These are phyloP conservation scores for Myxozyma vanderwaltii DNA, from an alignment of 805 yeast species.

Conservation along the genomic window DNA sequence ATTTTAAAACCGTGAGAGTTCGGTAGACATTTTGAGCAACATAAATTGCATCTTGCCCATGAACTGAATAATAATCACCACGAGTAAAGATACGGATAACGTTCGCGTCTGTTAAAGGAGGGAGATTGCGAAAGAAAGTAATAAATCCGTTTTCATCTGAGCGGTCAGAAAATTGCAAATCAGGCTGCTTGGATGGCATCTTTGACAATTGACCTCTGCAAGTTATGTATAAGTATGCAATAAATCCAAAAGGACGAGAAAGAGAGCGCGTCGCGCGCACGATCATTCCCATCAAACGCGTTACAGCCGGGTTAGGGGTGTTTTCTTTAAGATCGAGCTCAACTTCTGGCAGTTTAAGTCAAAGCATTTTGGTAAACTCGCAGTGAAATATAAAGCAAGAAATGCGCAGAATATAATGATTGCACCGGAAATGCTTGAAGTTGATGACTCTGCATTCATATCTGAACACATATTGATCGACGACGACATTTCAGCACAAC, in stretches of 20 bases:
- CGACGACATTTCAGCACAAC: background rate
- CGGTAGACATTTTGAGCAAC: slow-evolving; percentile 85
- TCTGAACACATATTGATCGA: slow-evolving; percentile 21
- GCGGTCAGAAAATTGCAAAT: slow-evolving; percentile 57
- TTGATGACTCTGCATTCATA: slow-evolving; percentile 16
- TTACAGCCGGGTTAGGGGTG: background rate
- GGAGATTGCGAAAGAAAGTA: slow-evolving; percentile 34
- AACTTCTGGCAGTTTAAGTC: too few species aligned
- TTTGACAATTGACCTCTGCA: background rate
- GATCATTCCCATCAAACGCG: background rate
- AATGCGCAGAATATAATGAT: background rate
- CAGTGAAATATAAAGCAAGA: background rate
- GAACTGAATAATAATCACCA: slow-evolving; percentile 70
- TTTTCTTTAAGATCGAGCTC: background rate
- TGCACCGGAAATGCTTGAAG: slow-evolving; percentile 20
- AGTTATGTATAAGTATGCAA: background rate
- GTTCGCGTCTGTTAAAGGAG: slow-evolving; percentile 17
- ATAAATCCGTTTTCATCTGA: slow-evolving; percentile 49
- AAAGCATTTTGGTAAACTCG: too few species aligned
- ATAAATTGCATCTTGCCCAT: slow-evolving; percentile 73
- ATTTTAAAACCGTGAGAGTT: slow-evolving; percentile 77
- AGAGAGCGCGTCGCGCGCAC: slow-evolving; percentile 13
- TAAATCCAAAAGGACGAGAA: background rate
- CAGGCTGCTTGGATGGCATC: slow-evolving; percentile 49
- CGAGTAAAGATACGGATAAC: slow-evolving; percentile 26